Base-by-base conservation (phyloP, 2,329 filamentous ascomycete species). In the Moelleriella libera region DNA sequence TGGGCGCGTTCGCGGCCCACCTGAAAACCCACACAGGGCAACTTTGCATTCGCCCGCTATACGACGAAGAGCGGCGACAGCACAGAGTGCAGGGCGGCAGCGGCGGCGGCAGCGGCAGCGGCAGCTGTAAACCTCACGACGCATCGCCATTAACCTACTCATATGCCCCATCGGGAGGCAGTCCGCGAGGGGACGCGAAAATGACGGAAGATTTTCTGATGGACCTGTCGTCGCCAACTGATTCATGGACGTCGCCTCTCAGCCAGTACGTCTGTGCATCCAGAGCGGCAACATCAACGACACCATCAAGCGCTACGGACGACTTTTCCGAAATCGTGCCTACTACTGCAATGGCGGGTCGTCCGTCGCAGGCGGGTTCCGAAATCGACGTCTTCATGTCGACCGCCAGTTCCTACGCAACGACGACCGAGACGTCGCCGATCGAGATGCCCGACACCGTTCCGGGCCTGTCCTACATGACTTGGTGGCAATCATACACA, bases 401-500 rank as follows among this genome's bases (percentile, higher is more conserved):
- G 21, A 21, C 21, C 21, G 21, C 21, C 21, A 21, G 21, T 37
- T 37, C 12, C 29, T 44, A 7, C 43, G 11, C 21, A 21, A 21
- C 30, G 30, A 14, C 3, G 30, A 12, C 31, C n/a, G 32, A 46
- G 8, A 12, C 14, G 6, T 7, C 32, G 5, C 30, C 28, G 21
- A n/a, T 1, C 31, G 45, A 34, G 44, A 30, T 9, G 12, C 30
- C 30, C 12, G 31, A 12, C 5, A 43, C 48, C 3, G 29, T 41
- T 7, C 48, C 48, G 29, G 48, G 48, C 11, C 21, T 28, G 30
- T 46, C 48, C 31, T 49, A 49, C 41, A 44, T 39, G 42, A 29
- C 32, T 21, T 49, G 48, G 48, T 49, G 48, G 48, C 45, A 49
- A n/a, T 49, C 48, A 12, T 48, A 48, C 34, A 37, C 45, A 37